Evolutionary conservation across 1,139 yeast genomes (phyloP), one percentile per base, ranked within the genome.

Genomic region (Candida sanyaensis): DNA sequence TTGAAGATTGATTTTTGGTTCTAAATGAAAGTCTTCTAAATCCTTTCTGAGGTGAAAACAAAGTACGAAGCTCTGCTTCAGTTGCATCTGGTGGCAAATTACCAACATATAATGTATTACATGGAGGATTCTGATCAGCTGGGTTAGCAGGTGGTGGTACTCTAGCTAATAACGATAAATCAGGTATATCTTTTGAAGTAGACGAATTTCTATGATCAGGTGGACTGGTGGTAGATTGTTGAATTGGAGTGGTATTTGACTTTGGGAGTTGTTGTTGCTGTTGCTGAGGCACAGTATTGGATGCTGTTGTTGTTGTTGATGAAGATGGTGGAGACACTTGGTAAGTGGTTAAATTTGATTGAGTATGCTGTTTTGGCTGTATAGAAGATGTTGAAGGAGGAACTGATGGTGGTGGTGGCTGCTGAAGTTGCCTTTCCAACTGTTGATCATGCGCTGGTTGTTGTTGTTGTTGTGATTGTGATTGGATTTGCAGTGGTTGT

Each of bases 41-140:
- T 2, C 99, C 99, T 52, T 87, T 84, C 61, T 93, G 97, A 11
- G 91, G 87, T 26, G 95, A 81, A 65, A 93, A 93, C 53, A 93
- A 72, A 29, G 89, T 85, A 56, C 97, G 83, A 55, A 93, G 79
- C 66, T 93, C 99, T 50, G 88, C 88, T 64, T 93, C 99, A 3
- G 96, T 86, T 3, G 98, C 96, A 72, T 93, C 97, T 9, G 97
- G 97, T 3, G 99, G 99, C 59, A 93, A 77, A 64, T 93, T 93
- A 23, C 99, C 99, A 45, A 93, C 99, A 60, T 93, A 93, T 49
- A 93, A 75, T 0, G 99, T 93, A 65, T 93, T 93, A 71, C 99
- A 93, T 6, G 99, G 99, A 8, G 99, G 99, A 62, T 93, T 93
- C 69, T 93, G 99, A 68, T 93, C 99, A 2, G 99, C 99, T 1